Conservation (phyloP, 352 stramenopile genomes). For the Globisporangium yorkense region DNA sequence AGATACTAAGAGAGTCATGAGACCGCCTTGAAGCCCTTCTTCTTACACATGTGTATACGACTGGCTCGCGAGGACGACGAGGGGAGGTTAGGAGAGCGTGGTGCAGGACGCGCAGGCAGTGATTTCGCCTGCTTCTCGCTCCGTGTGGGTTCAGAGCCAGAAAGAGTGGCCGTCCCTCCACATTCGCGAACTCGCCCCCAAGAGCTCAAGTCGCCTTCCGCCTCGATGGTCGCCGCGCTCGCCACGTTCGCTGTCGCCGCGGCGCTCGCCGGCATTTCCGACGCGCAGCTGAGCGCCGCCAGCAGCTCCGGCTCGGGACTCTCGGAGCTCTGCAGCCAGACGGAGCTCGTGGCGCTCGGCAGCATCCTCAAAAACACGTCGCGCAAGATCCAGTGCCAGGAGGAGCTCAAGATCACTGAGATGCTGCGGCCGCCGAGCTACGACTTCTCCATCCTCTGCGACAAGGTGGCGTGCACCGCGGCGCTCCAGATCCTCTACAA, state of each 20-base stretch:
- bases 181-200: background rate
- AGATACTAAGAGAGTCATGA: too few relatives aligned
- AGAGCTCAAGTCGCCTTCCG: background rate
- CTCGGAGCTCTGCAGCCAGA: slow-evolving; percentile 29
- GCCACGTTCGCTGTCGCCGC: slow-evolving; percentile 5
- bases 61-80: too few relatives aligned
- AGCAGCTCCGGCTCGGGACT: slow-evolving; percentile 33
- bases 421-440: slow-evolving; percentile 27
- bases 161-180: background rate
- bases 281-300: slow-evolving; percentile 13
- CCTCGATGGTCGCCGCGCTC: slow-evolving; percentile 6
- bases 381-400: slow-evolving; percentile 50
- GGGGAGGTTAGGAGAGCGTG: too few relatives aligned
- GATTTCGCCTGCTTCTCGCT: background rate
- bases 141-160: background rate
- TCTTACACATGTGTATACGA: too few relatives aligned
- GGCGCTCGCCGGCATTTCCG: slow-evolving; percentile 13
- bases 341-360: slow-evolving; percentile 30
- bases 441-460: slow-evolving; percentile 36
- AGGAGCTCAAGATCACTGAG: slow-evolving; percentile 35
- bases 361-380: slow-evolving; percentile 37
- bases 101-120: background rate
- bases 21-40: too few relatives aligned
- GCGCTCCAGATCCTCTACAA: slow-evolving; percentile 61
- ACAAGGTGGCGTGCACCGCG: slow-evolving; percentile 31